Percentiles rank a stretch among this genome's conserved stretches.
These are phyloP conservation scores for Yamadazyma sp. DNA, from an alignment of 805 yeast genomes.

Conservation along the genomic window DNA sequence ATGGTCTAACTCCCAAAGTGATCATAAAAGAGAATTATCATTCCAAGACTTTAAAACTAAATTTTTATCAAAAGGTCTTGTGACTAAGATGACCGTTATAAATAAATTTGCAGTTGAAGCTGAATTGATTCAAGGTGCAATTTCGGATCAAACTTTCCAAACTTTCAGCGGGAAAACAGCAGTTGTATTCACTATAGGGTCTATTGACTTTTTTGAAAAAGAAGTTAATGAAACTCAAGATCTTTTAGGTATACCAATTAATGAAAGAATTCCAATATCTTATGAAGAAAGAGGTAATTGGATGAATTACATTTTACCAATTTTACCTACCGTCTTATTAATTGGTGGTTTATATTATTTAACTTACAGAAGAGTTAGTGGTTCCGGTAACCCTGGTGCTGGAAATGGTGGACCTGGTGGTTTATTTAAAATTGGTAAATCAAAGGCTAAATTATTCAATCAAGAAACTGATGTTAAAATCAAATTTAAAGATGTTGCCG, in stretches of 20 bases:
- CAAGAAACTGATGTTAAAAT: conserved; percentile 81
- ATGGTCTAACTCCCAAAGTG: conserved; percentile 6
- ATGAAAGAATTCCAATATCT: conserved; percentile 72
- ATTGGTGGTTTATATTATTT: conserved; percentile 77
- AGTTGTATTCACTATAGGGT: conserved; percentile 81
- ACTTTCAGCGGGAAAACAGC: conserved; percentile 37
- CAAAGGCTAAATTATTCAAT: conserved; percentile 76
- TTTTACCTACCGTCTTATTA: conserved; percentile 76
- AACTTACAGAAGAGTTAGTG: conserved; percentile 50
- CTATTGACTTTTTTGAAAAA: conserved; percentile 80
- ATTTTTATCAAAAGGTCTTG: conserved; percentile 74
- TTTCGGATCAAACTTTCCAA: conserved; percentile 40
- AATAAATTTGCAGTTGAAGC: conserved; percentile 74
- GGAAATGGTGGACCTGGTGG: conserved; percentile 65
- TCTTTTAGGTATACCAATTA: conserved; percentile 59
- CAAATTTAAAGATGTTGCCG: conserved; percentile 87
- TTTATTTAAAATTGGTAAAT: conserved; percentile 72
- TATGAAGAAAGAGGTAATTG: conserved; percentile 69
- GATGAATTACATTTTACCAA: conserved; percentile 60
- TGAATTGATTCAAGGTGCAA: conserved; percentile 48
- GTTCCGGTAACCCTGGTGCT: conserved; percentile 51
- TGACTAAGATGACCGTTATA: conserved; percentile 67
- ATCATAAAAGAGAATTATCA: conserved; percentile 31
- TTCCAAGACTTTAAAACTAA: conserved; percentile 85
- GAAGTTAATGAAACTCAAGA: conserved; percentile 75